Conservation (phyloP, 1,284 basidiomycete species). For the Athelia psychrophila region DNA sequence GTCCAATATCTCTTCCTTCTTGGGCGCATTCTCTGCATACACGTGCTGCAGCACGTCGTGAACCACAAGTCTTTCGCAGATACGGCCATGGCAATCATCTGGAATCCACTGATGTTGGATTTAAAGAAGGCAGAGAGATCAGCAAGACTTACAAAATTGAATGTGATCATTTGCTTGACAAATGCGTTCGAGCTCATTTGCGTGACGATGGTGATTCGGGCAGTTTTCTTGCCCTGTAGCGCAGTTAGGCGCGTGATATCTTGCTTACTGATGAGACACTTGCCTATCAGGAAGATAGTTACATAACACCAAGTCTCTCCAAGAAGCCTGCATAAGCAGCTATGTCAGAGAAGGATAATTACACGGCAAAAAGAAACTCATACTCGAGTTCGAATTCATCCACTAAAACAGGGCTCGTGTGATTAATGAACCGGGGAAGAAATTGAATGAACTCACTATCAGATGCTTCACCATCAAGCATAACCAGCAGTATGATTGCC, state of each 20-base stretch:
- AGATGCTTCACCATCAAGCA: not conserved
- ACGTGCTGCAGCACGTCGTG: not conserved
- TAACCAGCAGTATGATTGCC: not conserved
- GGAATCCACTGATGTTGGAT: conserved; percentile 1
- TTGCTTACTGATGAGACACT: too few relatives aligned
- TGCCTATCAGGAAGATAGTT: not conserved
- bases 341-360: not conserved
- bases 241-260: too few relatives aligned
- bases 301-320: not conserved
- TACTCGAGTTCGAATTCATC: not conserved
- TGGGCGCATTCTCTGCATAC: not conserved
- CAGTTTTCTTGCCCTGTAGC: not conserved
- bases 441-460: not conserved
- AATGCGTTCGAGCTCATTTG: not conserved
- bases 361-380: not conserved
- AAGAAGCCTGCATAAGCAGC: not conserved
- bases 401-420: not conserved
- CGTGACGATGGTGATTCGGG: not conserved
- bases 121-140: not conserved
- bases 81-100: not conserved
- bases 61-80: not conserved
- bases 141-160: not conserved
- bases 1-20: not conserved
- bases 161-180: not conserved
- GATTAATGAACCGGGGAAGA: not conserved